These are phyloP conservation scores for Skeletonema grethae DNA, from an alignment of 108 stramenopile genomes.

Conservation along the genomic window DNA sequence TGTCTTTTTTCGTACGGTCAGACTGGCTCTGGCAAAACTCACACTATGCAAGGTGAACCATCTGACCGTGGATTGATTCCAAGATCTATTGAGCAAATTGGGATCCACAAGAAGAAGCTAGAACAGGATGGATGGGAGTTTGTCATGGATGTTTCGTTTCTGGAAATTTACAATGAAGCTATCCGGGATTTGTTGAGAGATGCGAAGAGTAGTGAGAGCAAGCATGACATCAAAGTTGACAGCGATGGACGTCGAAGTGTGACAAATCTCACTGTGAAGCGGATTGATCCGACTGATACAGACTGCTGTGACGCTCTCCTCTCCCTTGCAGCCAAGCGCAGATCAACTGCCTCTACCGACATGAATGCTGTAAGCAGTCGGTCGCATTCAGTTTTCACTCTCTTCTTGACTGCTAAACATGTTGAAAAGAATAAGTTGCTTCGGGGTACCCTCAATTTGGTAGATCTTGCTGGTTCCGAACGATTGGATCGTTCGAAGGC, in stretches of 20 bases:
- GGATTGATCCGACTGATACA: slow-evolving; percentile 26
- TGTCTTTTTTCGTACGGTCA: slow-evolving; percentile 92
- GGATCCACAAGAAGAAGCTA: neutral
- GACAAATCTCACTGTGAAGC: slow-evolving; percentile 28
- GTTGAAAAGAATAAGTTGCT: slow-evolving; percentile 36
- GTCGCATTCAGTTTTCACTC: slow-evolving; percentile 79
- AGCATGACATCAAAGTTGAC: slow-evolving; percentile 69
- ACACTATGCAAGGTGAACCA: slow-evolving; percentile 83
- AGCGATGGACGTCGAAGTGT: slow-evolving; percentile 66
- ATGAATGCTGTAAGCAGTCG: slow-evolving; percentile 79
- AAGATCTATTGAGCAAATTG: slow-evolving; percentile 12
- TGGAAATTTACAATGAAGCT: slow-evolving; percentile 95
- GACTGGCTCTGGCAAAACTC: slow-evolving; percentile 86
- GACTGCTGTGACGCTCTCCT: slow-evolving; percentile 42
- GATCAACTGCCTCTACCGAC: slow-evolving; percentile 62
- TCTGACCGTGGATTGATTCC: slow-evolving; percentile 91
- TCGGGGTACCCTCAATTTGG: slow-evolving; percentile 67
- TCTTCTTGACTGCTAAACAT: slow-evolving; percentile 60
- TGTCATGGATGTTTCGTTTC: slow-evolving; percentile 45
- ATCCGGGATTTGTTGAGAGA: slow-evolving; percentile 86
- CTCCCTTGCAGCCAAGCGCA: slow-evolving; percentile 51
- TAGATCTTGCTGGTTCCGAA: slow-evolving; percentile 82
- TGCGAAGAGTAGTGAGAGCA: slow-evolving; percentile 38
- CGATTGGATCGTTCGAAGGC: slow-evolving; percentile 64
- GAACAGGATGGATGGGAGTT: slow-evolving; percentile 54